Conservation (phyloP, 345 rosid genomes). For the rapeseed (Brassica napus) region Da-Ae NC_063441.1:17970501-17971000, state of each 20-base stretch:
- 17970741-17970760: no score
- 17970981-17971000: not conserved
- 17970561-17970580: constrained; percentile 42
- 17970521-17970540: constrained; percentile 51
- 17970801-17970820: no score
- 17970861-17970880: no score
- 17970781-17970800: no score
- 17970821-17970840: no score
- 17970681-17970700: not conserved
- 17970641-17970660: constrained; percentile 8
- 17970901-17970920: no score
- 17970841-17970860: no score
- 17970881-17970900: no score
- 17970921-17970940: no score
- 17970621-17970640: constrained; percentile 15
- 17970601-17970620: constrained; percentile 41
- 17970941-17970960: no score
- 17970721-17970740: no score
- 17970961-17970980: constrained; percentile 9
- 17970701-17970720: not conserved
- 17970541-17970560: constrained; percentile 57
- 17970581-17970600: constrained; percentile 47
- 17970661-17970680: constrained; percentile 2
- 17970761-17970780: no score
- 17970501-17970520: constrained; percentile 26